Base-by-base conservation (phyloP, 176 grass and related monocot genomes). In the Carex pumila region DNA sequence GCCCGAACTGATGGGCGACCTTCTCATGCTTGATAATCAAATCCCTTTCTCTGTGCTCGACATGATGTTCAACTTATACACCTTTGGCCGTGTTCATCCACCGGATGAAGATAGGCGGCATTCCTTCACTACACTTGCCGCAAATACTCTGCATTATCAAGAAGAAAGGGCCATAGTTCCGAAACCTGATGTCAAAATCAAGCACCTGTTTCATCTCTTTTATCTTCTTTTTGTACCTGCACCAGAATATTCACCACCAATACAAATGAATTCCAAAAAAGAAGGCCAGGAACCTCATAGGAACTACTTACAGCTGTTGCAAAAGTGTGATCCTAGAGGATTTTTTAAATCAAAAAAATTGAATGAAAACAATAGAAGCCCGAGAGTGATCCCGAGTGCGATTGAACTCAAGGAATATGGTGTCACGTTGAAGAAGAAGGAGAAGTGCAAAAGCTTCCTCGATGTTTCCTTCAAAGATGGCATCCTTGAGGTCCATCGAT, bases 21-120 rank as follows among this genome's bases (percentile, higher is more conserved):
- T 83, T 50, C 62, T 83, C 3, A 31, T 83, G 81, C 81, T 83
- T 34, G 81, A 83, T 9, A 69, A 66, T 70, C 61, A 55, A 83
- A 65, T 55, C 32, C 81, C 75, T 32, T 79, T 79, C 30, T 32
- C 36, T 79, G 52, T 79, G 1, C 50, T 79, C 6, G 34, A 30
- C 22, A 21, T 18, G 58, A 30, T 79, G 4, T 79, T 11, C 18
- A 34, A 56, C 29, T 49, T 79, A 21, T 79, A 79, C 29, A 59
- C 75, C 14, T 34, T 29, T 7, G 52, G 31, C 6, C 29, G 32
- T 59, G 49, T 15, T 22, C 3, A 12, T 72, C 69, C 69, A 21
- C 69, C 39, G 0, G 8, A 21, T 45, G 62, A 31, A 0, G 7
- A 49, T 49, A 47, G 21, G 39, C 37, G 18, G 69, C 69, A 39